phyloP scores from a whole-genome alignment of 2,329 filamentous ascomycete species.

The Xylariaceae sp. region DNA sequence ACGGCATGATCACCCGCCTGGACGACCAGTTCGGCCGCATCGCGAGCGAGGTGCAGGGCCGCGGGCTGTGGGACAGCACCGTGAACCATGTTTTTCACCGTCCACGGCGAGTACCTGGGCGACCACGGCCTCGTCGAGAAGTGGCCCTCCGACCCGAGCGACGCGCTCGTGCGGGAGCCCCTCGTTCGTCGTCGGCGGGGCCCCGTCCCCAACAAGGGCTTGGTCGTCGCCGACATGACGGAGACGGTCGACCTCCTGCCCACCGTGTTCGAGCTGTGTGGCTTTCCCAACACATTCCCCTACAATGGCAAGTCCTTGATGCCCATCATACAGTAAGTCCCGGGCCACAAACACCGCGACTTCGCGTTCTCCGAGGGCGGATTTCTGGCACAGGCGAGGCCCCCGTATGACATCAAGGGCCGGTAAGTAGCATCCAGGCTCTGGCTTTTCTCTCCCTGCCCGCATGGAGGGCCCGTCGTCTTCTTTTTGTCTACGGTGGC shows the following conservation, averaged over 20 bases:
- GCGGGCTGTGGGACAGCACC: slow-evolving; percentile 29
- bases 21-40: slow-evolving; percentile 39
- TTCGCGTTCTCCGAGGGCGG: not conserved
- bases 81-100: slow-evolving; percentile 37
- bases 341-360: not conserved
- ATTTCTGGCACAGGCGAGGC: not conserved
- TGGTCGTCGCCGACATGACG: slow-evolving; percentile 19
- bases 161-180: slow-evolving; percentile 34
- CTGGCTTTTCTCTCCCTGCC: too few species aligned
- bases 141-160: slow-evolving; percentile 36
- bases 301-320: slow-evolving; percentile 30
- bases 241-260: slow-evolving; percentile 41
- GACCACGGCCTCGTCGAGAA: slow-evolving; percentile 42
- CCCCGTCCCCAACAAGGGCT: too few species aligned
- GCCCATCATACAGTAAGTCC: not conserved
- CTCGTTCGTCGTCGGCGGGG: too few species aligned
- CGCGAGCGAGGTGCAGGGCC: slow-evolving; percentile 25
- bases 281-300: slow-evolving; percentile 29
- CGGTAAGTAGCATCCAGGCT: too few species aligned
- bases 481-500: too few species aligned
- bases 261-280: slow-evolving; percentile 32
- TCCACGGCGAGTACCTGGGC: slow-evolving; percentile 39
- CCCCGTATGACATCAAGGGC: not conserved
- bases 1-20: slow-evolving; percentile 30
- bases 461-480: too few species aligned